Base-by-base conservation (phyloP, 768 basidiomycete genomes). In the Podaxis mareebaensis region DNA sequence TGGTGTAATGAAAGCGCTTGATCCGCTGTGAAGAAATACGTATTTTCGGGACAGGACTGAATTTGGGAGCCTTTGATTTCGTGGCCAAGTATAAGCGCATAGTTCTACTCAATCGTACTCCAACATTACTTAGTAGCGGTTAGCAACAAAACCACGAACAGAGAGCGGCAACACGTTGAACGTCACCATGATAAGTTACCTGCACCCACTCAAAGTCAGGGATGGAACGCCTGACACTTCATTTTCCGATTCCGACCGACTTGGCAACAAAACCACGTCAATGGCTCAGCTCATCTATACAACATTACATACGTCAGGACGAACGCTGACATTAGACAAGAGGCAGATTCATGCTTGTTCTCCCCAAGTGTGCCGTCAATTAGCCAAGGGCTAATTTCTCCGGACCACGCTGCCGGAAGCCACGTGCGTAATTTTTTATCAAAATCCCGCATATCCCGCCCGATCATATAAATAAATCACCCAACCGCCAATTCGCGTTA, bases 401-500 rank as follows among this genome's bases (percentile, higher is more conserved):
- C 44, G 20, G 17, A 17, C 44, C 44, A 46, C 17, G 6, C 17
- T 20, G 44, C 44, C 57, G 57, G 57, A 58, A 46, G 20, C 42
- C 57, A 58, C 44, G 57, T 58, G 42, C 26, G 44, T 15, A 10
- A 46, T 46, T 46, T 46, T 46, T 10, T 46, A 46, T 46, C 42
- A 33, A 58, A 58, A 48, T 58, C 10, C 57, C 57, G 42, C 24
- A 24, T n/a, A 24, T 46, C 44, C 44, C 44, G 28, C 44, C 28
- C 57, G 57, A 46, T 28, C 42, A 58, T 24, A 46, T 8, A 42
- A 58, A 58, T 46, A 46, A 15, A 28, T 28, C 39, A 26, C 22
- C 40, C 38, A 38, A 44, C 58, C 39, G 22, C 58, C n/a, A 54
- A 64, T 56, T 61, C 36, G 38, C 33, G 56, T 36, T 6, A 17